These are phyloP conservation scores for Aspergillus intermedius DNA, from an alignment of 2,329 filamentous ascomycete genomes.

Conservation along the genomic window DNA sequence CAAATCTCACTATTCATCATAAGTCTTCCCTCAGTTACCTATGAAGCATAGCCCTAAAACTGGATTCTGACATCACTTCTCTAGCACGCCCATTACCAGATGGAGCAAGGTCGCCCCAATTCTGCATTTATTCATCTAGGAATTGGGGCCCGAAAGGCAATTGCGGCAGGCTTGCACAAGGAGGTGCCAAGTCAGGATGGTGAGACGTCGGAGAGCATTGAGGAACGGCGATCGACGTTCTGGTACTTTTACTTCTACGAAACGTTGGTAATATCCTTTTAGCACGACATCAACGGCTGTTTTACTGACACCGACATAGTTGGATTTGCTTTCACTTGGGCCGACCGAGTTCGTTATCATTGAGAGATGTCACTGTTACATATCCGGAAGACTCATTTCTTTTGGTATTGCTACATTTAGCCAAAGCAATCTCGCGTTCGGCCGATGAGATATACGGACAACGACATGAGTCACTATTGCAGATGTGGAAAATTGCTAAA, in stretches of 20 bases:
- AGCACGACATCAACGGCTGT: background rate
- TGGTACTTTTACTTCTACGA: constrained; percentile 41
- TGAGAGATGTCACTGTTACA: constrained; percentile 33
- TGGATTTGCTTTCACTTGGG: constrained; percentile 42
- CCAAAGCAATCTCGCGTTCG: constrained; percentile 37
- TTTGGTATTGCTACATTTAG: constrained; percentile 29
- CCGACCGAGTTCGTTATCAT: constrained; percentile 35
- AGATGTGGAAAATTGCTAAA: constrained; percentile 31
- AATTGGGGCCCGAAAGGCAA: constrained; percentile 36
- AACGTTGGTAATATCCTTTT: constrained; percentile 26
- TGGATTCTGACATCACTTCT: constrained; percentile 7
- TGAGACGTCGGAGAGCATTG: constrained; percentile 27
- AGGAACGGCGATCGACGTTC: constrained; percentile 34
- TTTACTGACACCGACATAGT: constrained; percentile 17
- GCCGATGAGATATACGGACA: constrained; percentile 37
- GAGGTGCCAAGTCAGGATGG: constrained; percentile 27
- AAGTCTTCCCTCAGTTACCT: constrained; percentile 21
- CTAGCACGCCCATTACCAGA: constrained; percentile 37
- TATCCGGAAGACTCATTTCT: constrained; percentile 36
- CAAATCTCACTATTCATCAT: constrained; percentile 43
- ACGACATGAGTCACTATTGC: constrained; percentile 33
- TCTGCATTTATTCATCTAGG: constrained; percentile 39
- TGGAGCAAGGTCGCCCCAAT: constrained; percentile 41
- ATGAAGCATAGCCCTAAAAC: no score
- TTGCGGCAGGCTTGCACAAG: constrained; percentile 42